Evolutionary conservation across 805 yeast genomes (phyloP), one percentile per base, ranked within the genome.

Genomic region (Ogataea salicorniae): DNA sequence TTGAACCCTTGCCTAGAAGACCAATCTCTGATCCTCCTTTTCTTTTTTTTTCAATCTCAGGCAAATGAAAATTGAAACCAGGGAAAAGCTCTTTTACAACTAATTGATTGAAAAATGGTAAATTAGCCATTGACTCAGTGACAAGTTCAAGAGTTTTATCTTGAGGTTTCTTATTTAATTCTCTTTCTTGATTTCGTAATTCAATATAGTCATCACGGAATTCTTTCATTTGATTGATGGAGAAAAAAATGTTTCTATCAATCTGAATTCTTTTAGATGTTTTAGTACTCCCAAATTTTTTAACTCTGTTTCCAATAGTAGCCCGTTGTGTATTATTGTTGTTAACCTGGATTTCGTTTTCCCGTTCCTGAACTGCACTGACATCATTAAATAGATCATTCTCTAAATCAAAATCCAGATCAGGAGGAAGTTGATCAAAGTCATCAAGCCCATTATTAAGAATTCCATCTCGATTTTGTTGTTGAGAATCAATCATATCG

Each of bases 201-300:
- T 34, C 34, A 26, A 39, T 16, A 17, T 42, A 46, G 18, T 29
- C 16, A n/a, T 55, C 57, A 34, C 58, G 47, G 9, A 42, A 17
- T 33, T 47, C 52, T 36, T 41, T 58, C 55, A 58, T 42, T 34
- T 48, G 38, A 2, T 43, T 34, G 4, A 53, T 43, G n/a, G 55
- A 13, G 9, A 59, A 41, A 14, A 43, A 38, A 13, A 55, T 51
- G 6, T 49, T 49, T 3, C 45, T 41, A 48, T 59, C 62, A 20
- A 33, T 36, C 11, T 36, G 37, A 17, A 56, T n/a, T 40, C 34
- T 23, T 47, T 49, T 4, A 34, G 38, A 33, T 22, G 37, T 18
- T 43, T 45, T 11, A 43, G 14, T 14, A 37, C 41, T 34, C 16
- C 31, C 11, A 9, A 26, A 9, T 2, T 26, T 38, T 34, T 39